Evolutionary conservation across 2,329 filamentous ascomycete species (phyloP).

Genomic region (Fusarium kyushuense): DNA sequence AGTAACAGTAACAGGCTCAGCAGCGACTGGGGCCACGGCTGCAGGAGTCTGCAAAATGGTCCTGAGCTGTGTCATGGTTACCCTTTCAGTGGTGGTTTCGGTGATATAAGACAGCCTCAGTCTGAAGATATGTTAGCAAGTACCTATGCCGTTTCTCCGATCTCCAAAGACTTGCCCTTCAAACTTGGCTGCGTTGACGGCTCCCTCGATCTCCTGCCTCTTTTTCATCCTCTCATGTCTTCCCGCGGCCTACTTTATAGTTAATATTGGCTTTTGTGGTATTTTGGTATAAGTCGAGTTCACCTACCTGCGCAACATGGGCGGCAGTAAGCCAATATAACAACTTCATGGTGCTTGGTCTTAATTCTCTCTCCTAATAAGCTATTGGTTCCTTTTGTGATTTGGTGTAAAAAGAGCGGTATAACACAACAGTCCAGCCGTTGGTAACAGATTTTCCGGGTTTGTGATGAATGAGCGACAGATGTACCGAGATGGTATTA

Average conservation of each 20-base stretch:
- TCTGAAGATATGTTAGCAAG: conserved; percentile 26
- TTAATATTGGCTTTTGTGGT: conserved; percentile 3
- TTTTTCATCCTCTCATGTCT: conserved; percentile 32
- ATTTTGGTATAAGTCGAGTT: background rate
- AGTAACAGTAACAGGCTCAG: conserved; percentile 38
- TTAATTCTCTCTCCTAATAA: background rate
- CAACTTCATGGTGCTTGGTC: conserved; percentile 31
- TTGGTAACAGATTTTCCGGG: conserved; percentile 13
- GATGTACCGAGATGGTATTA: conserved; percentile 15
- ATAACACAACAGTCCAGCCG: conserved; percentile 49
- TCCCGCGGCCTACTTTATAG: conserved; percentile 34
- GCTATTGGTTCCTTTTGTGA: conserved; percentile 13
- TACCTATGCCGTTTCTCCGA: too few species aligned
- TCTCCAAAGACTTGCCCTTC: conserved; percentile 39
- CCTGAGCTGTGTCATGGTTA: conserved; percentile 34
- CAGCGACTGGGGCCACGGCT: conserved; percentile 1
- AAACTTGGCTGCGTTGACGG: conserved; percentile 32
- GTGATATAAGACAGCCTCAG: conserved; percentile 45
- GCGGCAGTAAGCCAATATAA: conserved; percentile 36
- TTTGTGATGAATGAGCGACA: conserved; percentile 27
- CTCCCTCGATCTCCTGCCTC: conserved; percentile 30
- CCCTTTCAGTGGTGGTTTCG: conserved; percentile 40
- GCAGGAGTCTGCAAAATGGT: conserved; percentile 32
- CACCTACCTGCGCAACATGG: conserved; percentile 39
- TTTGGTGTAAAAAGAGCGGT: conserved; percentile 18